Evolutionary conservation across 192 early-diverging fungal genomes (phyloP).

Genomic region (Backusella australiensis): DNA sequence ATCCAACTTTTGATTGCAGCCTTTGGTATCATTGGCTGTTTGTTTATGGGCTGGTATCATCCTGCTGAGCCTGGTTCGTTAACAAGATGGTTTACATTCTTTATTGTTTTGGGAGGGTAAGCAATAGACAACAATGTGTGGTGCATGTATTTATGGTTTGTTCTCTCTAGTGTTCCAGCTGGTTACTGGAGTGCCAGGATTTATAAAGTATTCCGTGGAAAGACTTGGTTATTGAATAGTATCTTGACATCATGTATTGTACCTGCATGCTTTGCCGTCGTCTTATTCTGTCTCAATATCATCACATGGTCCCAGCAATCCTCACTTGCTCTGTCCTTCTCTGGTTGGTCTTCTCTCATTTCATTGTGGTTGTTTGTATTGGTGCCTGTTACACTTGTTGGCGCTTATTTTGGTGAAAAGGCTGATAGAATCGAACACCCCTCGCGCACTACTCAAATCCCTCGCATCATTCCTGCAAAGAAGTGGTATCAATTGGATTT

Average conservation of each 20-base stretch:
- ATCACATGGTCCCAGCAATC: slow-evolving; percentile 86
- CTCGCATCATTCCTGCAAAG: slow-evolving; percentile 86
- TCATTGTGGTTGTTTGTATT: slow-evolving; percentile 80
- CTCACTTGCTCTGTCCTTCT: slow-evolving; percentile 89
- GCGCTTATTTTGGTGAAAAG: slow-evolving; percentile 77
- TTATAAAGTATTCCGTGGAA: slow-evolving; percentile 69
- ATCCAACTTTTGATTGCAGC: slow-evolving; percentile 64
- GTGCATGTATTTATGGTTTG: background rate
- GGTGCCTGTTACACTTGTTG: slow-evolving; percentile 76
- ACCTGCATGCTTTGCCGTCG: slow-evolving; percentile 55
- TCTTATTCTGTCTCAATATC: slow-evolving; percentile 76
- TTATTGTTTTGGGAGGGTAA: slow-evolving; percentile 54
- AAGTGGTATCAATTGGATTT: slow-evolving; percentile 62
- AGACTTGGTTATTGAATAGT: slow-evolving; percentile 69
- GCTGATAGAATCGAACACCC: slow-evolving; percentile 63
- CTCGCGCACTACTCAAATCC: slow-evolving; percentile 88
- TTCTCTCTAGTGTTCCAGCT: slow-evolving; percentile 35
- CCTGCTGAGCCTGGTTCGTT: slow-evolving; percentile 28
- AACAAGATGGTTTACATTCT: slow-evolving; percentile 10
- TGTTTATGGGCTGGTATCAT: slow-evolving; percentile 15
- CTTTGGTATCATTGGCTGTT: slow-evolving; percentile 33
- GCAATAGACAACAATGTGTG: too few species aligned
- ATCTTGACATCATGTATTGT: slow-evolving; percentile 58
- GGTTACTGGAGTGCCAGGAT: slow-evolving; percentile 72
- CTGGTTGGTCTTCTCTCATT: slow-evolving; percentile 77